phyloP scores from a whole-genome alignment of 352 stramenopile genomes.

The Globisporangium paroecandrum region DNA sequence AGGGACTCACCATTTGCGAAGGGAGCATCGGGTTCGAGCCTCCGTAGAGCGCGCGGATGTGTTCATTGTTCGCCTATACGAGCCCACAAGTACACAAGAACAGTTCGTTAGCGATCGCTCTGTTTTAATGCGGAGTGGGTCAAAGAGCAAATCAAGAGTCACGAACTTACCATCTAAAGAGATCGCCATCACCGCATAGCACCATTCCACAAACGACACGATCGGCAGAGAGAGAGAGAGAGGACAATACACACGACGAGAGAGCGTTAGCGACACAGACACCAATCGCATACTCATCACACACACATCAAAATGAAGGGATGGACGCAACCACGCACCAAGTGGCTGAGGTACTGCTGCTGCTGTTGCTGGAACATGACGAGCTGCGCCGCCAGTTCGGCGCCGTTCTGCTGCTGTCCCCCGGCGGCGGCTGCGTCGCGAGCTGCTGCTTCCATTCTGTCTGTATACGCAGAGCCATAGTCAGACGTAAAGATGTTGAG shows the following conservation, averaged over 20 bases:
- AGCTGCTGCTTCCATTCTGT: background rate
- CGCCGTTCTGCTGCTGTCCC: constrained; percentile 21
- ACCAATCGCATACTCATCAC: background rate
- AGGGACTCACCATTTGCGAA: constrained; percentile 67
- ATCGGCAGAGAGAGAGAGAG: background rate
- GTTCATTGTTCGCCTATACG: constrained; percentile 73
- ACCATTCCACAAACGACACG: background rate
- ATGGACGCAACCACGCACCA: constrained; percentile 21
- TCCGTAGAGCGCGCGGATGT: constrained; percentile 80
- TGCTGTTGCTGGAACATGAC: constrained; percentile 60
- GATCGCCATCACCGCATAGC: background rate
- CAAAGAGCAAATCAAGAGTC: background rate
- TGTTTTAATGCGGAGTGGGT: background rate
- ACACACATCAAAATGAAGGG: background rate
- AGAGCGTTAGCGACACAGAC: background rate
- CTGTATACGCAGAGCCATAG: constrained; percentile 6
- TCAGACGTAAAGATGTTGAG: background rate
- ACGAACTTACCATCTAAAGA: constrained; percentile 11
- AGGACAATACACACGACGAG: background rate
- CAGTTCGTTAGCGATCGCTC: background rate
- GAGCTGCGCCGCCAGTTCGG: constrained; percentile 44
- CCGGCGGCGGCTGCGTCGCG: constrained; percentile 16
- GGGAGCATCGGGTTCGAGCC: constrained; percentile 79
- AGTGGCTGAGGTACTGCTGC: constrained; percentile 53
- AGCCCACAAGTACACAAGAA: background rate